These are phyloP conservation scores for Fragaria vesca DNA, from an alignment of 306 rosid genomes.

Conservation along the genomic window DNA sequence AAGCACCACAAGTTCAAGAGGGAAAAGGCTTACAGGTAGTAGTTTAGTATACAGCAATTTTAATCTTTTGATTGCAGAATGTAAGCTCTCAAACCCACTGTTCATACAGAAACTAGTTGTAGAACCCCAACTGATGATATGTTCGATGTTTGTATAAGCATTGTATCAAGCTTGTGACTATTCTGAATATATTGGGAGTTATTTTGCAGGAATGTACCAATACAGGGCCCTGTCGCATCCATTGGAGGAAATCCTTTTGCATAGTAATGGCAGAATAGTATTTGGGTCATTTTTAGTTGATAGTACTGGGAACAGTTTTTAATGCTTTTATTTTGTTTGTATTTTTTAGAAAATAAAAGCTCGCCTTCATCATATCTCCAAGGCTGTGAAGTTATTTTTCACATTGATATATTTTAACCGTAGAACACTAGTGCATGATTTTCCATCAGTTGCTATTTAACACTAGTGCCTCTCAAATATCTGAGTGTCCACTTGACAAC, in stretches of 20 bases:
- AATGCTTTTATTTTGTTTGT: background rate
- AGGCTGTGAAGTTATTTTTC: background rate
- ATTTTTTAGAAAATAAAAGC: background rate
- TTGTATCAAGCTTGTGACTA: background rate
- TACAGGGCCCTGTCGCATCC: slow-evolving; percentile 63
- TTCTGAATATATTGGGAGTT: background rate
- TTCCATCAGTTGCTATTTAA: no score
- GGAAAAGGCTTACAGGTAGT: background rate
- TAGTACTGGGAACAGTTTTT: background rate
- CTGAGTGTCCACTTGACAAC: no score
- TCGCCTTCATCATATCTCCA: background rate
- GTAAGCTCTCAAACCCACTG: background rate
- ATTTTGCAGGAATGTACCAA: slow-evolving; percentile 56
- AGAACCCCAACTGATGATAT: background rate
- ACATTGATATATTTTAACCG: background rate
- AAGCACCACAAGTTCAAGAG: background rate
- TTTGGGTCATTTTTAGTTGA: background rate
- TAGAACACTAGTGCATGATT: no score
- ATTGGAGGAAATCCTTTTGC: slow-evolving; percentile 90
- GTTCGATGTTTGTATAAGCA: background rate
- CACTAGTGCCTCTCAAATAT: no score
- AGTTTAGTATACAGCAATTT: no score
- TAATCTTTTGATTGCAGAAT: no score
- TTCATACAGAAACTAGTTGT: no score
- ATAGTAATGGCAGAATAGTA: slow-evolving; percentile 35